Conservation (phyloP, 2,329 filamentous ascomycete genomes). For the Chalaropsis thielavioides region DNA sequence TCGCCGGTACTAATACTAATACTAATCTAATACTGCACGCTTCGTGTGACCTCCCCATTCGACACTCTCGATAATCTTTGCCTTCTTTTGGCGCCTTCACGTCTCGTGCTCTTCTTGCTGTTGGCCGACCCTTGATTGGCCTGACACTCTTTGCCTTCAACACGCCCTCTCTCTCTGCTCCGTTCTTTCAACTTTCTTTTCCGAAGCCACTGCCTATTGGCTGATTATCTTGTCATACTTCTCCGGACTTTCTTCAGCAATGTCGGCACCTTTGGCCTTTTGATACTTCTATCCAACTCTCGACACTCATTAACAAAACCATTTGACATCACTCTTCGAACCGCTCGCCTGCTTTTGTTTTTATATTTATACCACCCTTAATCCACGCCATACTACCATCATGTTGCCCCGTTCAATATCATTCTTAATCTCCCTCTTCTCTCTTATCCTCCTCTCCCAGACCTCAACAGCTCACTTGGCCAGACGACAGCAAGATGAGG, state of each 20-base stretch:
- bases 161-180: neutral
- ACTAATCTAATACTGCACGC: neutral
- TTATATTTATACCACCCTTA: neutral
- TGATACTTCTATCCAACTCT: neutral
- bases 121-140: neutral
- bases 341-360: neutral
- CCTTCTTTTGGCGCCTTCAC: neutral
- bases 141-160: neutral
- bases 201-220: neutral
- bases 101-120: neutral
- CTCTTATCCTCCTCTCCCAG: slow-evolving; percentile 28
- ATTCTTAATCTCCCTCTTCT: slow-evolving; percentile 24
- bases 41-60: neutral
- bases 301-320: neutral
- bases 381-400: neutral
- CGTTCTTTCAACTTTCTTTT: neutral
- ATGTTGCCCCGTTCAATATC: slow-evolving; percentile 12
- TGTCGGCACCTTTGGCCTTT: neutral
- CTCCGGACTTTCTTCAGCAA: neutral
- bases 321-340: neutral
- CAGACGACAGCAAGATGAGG: slow-evolving; percentile 25
- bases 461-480: slow-evolving; percentile 25
- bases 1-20: neutral
- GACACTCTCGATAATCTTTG: neutral
- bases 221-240: slow-evolving; percentile 2